Base-by-base conservation (phyloP, 805 yeast species). In the Pichia rugopelliculosa region DNA sequence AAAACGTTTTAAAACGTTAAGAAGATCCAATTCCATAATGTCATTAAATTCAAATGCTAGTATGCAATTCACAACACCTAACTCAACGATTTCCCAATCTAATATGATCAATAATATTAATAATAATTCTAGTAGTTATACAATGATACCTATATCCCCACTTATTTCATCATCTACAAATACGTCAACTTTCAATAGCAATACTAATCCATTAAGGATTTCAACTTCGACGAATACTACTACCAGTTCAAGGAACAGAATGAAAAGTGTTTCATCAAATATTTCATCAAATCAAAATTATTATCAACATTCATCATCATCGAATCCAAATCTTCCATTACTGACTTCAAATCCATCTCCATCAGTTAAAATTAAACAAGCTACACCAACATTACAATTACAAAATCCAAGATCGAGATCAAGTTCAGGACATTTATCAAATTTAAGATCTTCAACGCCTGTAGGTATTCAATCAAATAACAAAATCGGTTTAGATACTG, bases 11-110 rank as follows among this genome's bases (percentile, higher is more conserved):
- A 61, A 61, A 45, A 44, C 62, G 8, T 27, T 60, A 24, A 57
- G 54, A 47, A 50, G 67, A 42, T 56, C 67, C 3, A 59, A 52
- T 44, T 62, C 67, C 5, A 57, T 59, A 10, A 56, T 57, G 12
- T 62, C 66, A 2, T 33, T 60, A 34, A 55, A 46, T 26, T 61
- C 66, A 9, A 45, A 52, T 8, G 47, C 56, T 1, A 55, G 60
- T 6, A 48, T 53, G 33, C 51, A 56, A 10, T 58, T 53, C 22
- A 45, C 25, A 18, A 58, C 59, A 1, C 59, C 61, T 7, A 39
- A 50, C 5, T 18, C 49, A 0, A 22, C 45, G n/a, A 44, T 41
- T 20, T 41, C 38, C 23, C 34, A 30, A 10, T 30, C n/a, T 30
- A 30, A 15, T 30, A 2, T 11, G n/a, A 30, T 2, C n/a, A 27